These are phyloP conservation scores for Meredithiella fracta DNA, from an alignment of 2,329 filamentous ascomycete species.

Conservation along the genomic window DNA sequence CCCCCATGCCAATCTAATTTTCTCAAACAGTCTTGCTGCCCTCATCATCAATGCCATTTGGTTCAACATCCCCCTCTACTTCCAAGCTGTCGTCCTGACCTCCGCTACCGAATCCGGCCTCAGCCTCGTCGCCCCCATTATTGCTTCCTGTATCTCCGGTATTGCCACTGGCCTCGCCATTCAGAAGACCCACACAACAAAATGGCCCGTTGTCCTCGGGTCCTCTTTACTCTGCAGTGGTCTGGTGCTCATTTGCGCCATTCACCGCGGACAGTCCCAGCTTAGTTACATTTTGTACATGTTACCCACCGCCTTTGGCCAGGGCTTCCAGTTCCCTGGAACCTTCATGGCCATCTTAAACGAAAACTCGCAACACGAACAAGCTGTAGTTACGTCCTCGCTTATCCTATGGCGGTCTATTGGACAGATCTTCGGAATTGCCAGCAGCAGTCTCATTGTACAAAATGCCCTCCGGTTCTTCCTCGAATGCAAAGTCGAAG, in stretches of 20 bases:
- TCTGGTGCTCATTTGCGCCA: slow-evolving; percentile 30
- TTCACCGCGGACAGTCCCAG: slow-evolving; percentile 35
- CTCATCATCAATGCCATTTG: slow-evolving; percentile 38
- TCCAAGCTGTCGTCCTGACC: slow-evolving; percentile 56
- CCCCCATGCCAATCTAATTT: slow-evolving; percentile 41
- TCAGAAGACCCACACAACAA: slow-evolving; percentile 40
- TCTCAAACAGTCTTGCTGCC: slow-evolving; percentile 36
- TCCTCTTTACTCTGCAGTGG: slow-evolving; percentile 32
- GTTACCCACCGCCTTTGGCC: slow-evolving; percentile 38
- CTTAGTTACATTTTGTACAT: slow-evolving; percentile 39
- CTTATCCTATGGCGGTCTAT: slow-evolving; percentile 55
- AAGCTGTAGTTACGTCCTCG: slow-evolving; percentile 54
- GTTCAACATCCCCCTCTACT: slow-evolving; percentile 57
- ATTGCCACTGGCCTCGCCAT: slow-evolving; percentile 46
- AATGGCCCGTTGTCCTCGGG: slow-evolving; percentile 41
- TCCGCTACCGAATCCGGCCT: slow-evolving; percentile 57
- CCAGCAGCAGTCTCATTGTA: slow-evolving; percentile 52
- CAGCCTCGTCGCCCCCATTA: slow-evolving; percentile 47
- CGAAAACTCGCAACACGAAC: slow-evolving; percentile 40
- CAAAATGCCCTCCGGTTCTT: slow-evolving; percentile 52
- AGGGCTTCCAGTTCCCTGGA: slow-evolving; percentile 48
- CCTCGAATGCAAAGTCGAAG: slow-evolving; percentile 41
- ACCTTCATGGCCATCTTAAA: slow-evolving; percentile 48
- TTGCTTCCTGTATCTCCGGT: slow-evolving; percentile 38
- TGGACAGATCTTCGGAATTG: slow-evolving; percentile 58